A percentile compares a stretch with the other conserved stretches of the same genome.
phyloP scores from a whole-genome alignment of 805 yeast species.

The Debaryomyces castellii region DNA sequence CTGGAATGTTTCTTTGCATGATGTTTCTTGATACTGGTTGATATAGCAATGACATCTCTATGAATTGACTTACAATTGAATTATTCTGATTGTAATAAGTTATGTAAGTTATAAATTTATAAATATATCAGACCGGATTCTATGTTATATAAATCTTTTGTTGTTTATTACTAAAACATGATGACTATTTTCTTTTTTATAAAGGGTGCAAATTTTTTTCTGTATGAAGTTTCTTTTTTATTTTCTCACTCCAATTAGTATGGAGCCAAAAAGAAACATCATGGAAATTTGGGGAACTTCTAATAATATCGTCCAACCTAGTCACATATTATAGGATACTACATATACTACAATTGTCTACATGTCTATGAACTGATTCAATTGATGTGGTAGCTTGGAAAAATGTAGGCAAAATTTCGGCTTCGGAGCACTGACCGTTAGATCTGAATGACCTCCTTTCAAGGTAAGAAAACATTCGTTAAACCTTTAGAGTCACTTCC shows the following conservation, averaged over 20 bases:
- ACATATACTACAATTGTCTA: too few relatives aligned
- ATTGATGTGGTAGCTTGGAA: neutral
- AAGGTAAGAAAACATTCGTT: neutral
- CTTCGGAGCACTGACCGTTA: neutral
- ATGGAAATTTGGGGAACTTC: neutral
- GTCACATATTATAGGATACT: neutral
- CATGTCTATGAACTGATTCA: too few relatives aligned
- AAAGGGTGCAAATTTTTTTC: constrained; percentile 10
- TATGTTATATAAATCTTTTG: constrained; percentile 2
- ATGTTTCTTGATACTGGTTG: constrained; percentile 33
- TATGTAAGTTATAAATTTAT: neutral
- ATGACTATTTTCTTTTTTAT: constrained; percentile 8
- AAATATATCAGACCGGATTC: neutral
- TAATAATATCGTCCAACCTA: neutral
- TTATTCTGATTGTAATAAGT: neutral
- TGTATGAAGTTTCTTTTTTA: constrained; percentile 7
- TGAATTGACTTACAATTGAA: constrained; percentile 2
- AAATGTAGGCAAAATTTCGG: neutral
- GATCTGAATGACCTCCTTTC: neutral
- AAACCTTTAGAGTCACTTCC: neutral
- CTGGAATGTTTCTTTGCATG: constrained; percentile 24
- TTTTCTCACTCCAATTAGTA: neutral
- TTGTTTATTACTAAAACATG: constrained; percentile 6
- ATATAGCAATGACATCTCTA: constrained; percentile 27
- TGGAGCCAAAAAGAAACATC: neutral